Conservation (phyloP, 345 rosid genomes). For the Pseudoturritis turrita region DNA sequence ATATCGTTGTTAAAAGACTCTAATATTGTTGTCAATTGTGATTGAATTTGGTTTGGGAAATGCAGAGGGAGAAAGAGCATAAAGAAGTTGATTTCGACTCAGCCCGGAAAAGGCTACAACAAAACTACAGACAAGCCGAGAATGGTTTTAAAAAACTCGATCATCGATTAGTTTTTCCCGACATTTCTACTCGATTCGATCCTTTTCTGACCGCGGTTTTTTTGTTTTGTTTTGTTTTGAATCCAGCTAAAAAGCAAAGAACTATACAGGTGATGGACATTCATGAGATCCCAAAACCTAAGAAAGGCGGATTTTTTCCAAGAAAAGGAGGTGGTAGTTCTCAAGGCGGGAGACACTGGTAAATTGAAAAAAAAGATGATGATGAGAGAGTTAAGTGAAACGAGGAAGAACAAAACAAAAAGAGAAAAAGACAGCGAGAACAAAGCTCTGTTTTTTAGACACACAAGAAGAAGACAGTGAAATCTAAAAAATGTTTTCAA, state of each 20-base stretch:
- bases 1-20: not conserved
- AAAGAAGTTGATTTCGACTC: constrained; percentile 52
- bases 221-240: constrained; percentile 16
- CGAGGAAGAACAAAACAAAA: not conserved
- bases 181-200: not conserved
- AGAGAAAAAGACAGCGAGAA: not conserved
- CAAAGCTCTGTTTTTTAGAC: constrained; percentile 16
- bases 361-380: constrained; percentile 37
- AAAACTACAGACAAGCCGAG: constrained; percentile 79
- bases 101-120: constrained; percentile 85
- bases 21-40: not conserved
- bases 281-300: constrained; percentile 93
- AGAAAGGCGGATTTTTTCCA: constrained; percentile 71
- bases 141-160: constrained; percentile 51
- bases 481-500: constrained; percentile 21
- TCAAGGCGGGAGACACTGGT: constrained; percentile 94
- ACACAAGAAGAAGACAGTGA: constrained; percentile 1
- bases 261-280: constrained; percentile 99
- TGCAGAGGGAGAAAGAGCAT: constrained; percentile 71
- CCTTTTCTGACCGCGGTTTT: not conserved
- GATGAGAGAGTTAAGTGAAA: constrained; percentile 8
- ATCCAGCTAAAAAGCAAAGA: constrained; percentile 97
- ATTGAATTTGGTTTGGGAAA: constrained; percentile 10
- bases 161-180: not conserved
- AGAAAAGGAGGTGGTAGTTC: constrained; percentile 90